phyloP scores from a whole-genome alignment of 495 filamentous ascomycete species.

The Xylaria intraflava region DNA sequence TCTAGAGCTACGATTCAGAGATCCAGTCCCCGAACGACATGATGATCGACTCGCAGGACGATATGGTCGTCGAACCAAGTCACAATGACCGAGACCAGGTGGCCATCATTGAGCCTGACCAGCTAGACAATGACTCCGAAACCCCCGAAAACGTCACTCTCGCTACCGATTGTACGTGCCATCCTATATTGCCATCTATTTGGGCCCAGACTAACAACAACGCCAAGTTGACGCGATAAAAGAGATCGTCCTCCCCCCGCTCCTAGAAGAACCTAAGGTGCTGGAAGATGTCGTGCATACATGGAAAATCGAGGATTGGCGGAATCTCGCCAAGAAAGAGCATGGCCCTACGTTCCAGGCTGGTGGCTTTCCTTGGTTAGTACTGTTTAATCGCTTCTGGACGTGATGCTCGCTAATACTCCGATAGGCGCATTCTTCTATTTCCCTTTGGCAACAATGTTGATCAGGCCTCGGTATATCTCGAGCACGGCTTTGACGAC shows the following conservation, averaged over 20 bases:
- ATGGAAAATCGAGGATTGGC: conserved; percentile 83
- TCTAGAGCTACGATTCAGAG: conserved; percentile 34
- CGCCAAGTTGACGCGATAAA: conserved; percentile 74
- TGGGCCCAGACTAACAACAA: conserved; percentile 3
- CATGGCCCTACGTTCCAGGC: conserved; percentile 85
- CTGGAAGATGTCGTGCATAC: conserved; percentile 72
- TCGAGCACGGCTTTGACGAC: conserved; percentile 79
- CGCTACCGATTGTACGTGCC: conserved; percentile 66
- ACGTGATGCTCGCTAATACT: conserved; percentile 17
- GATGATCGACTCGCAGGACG: conserved; percentile 66
- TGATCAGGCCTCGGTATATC: conserved; percentile 88
- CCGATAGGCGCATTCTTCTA: conserved; percentile 76
- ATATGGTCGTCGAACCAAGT: conserved; percentile 53
- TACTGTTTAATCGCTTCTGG: conserved; percentile 5
- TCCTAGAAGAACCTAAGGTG: conserved; percentile 59
- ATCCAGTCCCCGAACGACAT: conserved; percentile 52
- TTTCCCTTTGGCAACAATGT: conserved; percentile 93
- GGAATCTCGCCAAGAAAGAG: conserved; percentile 62
- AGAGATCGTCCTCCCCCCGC: conserved; percentile 56
- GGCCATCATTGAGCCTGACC: conserved; percentile 73
- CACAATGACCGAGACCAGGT: conserved; percentile 74
- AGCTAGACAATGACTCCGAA: conserved; percentile 41
- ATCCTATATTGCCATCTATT: neutral
- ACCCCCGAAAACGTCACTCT: conserved; percentile 41
- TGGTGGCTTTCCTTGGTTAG: conserved; percentile 82